These are phyloP conservation scores for Hyaloscypha bicolor DNA, from an alignment of 495 filamentous ascomycete species.

Conservation along the genomic window DNA sequence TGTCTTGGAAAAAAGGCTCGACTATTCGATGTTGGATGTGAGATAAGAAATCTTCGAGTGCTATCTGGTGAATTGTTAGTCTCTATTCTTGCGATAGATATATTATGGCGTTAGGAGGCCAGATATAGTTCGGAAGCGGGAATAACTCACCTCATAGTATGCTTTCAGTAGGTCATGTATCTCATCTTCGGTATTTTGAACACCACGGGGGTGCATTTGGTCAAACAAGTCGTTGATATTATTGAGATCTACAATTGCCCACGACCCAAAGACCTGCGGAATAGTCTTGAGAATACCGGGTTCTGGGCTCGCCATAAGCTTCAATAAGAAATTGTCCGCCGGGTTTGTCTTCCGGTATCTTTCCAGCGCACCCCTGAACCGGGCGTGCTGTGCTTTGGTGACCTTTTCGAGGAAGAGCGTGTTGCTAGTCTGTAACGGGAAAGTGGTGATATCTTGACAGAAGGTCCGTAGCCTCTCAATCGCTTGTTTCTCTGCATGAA, in stretches of 20 bases:
- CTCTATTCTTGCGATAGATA: background rate
- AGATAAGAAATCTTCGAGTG: constrained; percentile 25
- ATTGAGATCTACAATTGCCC: constrained; percentile 15
- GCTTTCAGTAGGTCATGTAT: constrained; percentile 34
- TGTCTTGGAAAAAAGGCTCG: constrained; percentile 27
- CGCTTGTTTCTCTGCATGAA: background rate
- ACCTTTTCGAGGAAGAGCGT: constrained; percentile 19
- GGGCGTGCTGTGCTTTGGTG: constrained; percentile 14
- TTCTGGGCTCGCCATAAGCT: background rate
- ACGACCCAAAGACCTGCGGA: background rate
- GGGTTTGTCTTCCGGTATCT: constrained; percentile 15
- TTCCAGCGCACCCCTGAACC: constrained; percentile 26
- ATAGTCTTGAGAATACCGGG: background rate
- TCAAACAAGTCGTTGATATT: constrained; percentile 22
- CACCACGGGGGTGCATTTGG: constrained; percentile 27
- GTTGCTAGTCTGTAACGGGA: constrained; percentile 29
- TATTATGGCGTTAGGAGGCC: no score
- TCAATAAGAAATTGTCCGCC: background rate
- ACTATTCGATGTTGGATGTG: constrained; percentile 19
- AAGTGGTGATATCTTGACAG: constrained; percentile 8
- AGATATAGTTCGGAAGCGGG: background rate
- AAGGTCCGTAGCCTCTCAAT: constrained; percentile 12
- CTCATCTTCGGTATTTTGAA: constrained; percentile 31
- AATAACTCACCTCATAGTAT: constrained; percentile 23
- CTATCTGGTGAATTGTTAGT: constrained; percentile 12